Evolutionary conservation across 768 basidiomycete genomes (phyloP), one percentile per base, ranked within the genome.

Genomic region (Tricholoma furcatifolium): DNA sequence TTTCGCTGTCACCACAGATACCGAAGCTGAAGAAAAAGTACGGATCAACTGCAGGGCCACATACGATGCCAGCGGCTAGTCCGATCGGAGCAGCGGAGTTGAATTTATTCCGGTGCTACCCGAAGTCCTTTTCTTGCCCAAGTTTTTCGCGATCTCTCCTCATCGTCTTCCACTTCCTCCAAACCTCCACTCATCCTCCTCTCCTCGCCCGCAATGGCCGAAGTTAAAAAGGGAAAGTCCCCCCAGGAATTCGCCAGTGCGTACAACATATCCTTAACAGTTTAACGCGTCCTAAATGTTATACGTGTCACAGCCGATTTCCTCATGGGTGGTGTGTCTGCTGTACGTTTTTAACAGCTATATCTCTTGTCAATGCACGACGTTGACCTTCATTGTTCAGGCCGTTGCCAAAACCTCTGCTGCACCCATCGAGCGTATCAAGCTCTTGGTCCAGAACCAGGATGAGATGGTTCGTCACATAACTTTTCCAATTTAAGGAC

Each of bases 341-440:
- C 91, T 65, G 89, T 91, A 71, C 45, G 87, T 77, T 50, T 77
- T 50, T 58, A 47, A 9, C 21, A 7, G n/a, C 11, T 20, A 43
- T 20, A 0, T 38, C 8, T 31, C 15, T 34, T 36, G 39, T 12
- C 56, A 36, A 27, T 50, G 14, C 51, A 18, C 38, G 38, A 54
- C 46, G 57, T 70, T 53, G 70, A 50, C 51, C 51, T 50, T 35
- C 30, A 54, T 42, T 56, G 55, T 71, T 23, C 57, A 94, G 92
- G 97, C 97, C 63, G 92, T 98, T 72, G 90, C 97, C 51, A 99
- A 99, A 85, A 98, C 97, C 61, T 91, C 90, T 61, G 97, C 97
- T 64, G 97, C 97, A 60, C 97, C 97, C 75, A 99, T 99, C 67
- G 97, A 98, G 85, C 94, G 97, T 70, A 96, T 99, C 77, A 99